Evolutionary conservation across 1,139 yeast genomes (phyloP).

Genomic region (Pichia sp.): DNA sequence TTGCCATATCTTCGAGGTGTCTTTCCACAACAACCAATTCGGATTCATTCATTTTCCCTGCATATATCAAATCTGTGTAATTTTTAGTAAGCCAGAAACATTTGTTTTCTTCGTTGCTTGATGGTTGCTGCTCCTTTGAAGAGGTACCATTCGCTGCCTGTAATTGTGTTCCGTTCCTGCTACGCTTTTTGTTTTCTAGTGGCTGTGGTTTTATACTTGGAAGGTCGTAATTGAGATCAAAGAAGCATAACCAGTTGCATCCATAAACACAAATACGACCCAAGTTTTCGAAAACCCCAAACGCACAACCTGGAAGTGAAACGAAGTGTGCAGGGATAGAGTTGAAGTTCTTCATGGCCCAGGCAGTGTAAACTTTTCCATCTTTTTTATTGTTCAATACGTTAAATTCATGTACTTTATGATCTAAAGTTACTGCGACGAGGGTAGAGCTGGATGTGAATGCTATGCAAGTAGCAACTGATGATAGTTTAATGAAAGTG

Average conservation of each 20-base stretch:
- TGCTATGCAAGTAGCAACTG: slow-evolving; percentile 59
- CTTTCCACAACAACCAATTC: slow-evolving; percentile 76
- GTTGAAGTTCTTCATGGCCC: slow-evolving; percentile 80
- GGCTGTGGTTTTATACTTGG: slow-evolving; percentile 1
- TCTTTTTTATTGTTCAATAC: slow-evolving; percentile 23
- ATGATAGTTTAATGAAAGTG: slow-evolving; percentile 35
- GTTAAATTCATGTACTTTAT: slow-evolving; percentile 66
- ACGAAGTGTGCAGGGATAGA: slow-evolving; percentile 64
- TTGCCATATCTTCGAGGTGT: slow-evolving; percentile 59
- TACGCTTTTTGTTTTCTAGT: slow-evolving; percentile 45
- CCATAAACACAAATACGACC: slow-evolving; percentile 78
- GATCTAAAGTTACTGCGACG: slow-evolving; percentile 67
- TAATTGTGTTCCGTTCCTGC: slow-evolving; percentile 59
- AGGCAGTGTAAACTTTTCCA: slow-evolving; percentile 43
- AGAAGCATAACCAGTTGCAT: slow-evolving; percentile 73
- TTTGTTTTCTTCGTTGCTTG: slow-evolving; percentile 21
- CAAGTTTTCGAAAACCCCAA: slow-evolving; percentile 53
- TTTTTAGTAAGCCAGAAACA: slow-evolving; percentile 76
- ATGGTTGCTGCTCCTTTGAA: slow-evolving; percentile 4
- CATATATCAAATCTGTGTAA: slow-evolving; percentile 69
- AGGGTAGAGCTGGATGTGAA: slow-evolving; percentile 48
- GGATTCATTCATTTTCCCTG: slow-evolving; percentile 46
- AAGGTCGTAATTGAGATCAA: slow-evolving; percentile 51
- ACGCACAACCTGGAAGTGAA: slow-evolving; percentile 61
- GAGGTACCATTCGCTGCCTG: slow-evolving; percentile 28